Evolutionary conservation across 768 basidiomycete species (phyloP).

Genomic region (Boletellus emodensis): DNA sequence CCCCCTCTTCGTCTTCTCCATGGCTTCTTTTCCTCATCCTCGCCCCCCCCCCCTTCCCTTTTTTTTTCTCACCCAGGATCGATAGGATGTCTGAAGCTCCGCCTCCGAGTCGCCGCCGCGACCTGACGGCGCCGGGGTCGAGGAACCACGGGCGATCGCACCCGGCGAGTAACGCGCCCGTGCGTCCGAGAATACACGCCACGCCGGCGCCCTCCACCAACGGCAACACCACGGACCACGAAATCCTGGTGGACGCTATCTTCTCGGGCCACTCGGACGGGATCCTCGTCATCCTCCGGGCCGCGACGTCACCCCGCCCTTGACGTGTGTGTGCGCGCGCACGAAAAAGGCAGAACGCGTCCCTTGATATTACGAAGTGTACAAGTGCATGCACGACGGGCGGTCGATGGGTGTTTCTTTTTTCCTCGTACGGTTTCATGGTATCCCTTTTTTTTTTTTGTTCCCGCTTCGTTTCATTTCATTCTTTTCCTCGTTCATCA

Average conservation of each 20-base stretch:
- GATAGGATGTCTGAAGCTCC: conserved; percentile 26
- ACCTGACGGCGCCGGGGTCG: conserved; percentile 16
- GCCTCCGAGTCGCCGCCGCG: conserved; percentile 30
- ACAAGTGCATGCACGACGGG: neutral
- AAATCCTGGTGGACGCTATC: conserved; percentile 69
- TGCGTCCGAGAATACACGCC: conserved; percentile 9
- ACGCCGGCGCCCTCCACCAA: neutral
- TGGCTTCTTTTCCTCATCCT: neutral
- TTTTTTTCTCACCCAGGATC: conserved; percentile 17
- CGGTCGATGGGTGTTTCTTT: neutral
- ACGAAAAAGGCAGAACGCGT: neutral
- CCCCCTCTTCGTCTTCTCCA: neutral
- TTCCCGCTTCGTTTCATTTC: neutral
- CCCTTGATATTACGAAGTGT: too few species aligned
- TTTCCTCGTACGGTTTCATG: neutral
- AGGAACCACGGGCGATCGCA: conserved; percentile 14
- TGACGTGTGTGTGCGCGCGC: neutral
- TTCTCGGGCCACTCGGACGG: conserved; percentile 86
- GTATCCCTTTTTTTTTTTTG: too few species aligned
- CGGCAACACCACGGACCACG: conserved; percentile 14
- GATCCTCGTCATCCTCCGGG: conserved; percentile 71
- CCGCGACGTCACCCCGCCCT: conserved; percentile 29
- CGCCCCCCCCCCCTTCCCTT: too few species aligned
- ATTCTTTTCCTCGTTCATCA: neutral
- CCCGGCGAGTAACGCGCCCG: neutral